phyloP scores from a whole-genome alignment of 202 grass and related monocot species.

The Panicum virgatum region DNA sequence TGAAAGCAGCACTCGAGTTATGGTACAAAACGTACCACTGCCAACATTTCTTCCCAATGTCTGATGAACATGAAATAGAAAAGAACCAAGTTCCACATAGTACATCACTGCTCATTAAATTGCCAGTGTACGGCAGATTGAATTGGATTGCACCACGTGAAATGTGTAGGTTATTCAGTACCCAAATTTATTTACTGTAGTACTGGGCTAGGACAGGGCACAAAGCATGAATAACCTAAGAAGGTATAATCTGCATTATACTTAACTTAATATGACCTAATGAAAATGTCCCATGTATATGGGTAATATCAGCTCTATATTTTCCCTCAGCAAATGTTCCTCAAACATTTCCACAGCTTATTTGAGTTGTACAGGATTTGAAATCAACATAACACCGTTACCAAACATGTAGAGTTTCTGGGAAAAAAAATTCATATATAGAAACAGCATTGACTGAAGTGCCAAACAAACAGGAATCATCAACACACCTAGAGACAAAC shows the following conservation, averaged over 20 bases:
- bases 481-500: background rate
- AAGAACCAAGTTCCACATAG: background rate
- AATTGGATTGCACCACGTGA: slow-evolving; percentile 37
- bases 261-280: slow-evolving; percentile 29
- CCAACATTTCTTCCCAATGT: background rate
- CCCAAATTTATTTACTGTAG: slow-evolving; percentile 23
- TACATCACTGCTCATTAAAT: slow-evolving; percentile 25
- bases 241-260: slow-evolving; percentile 1
- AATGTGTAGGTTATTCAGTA: slow-evolving; percentile 31
- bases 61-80: slow-evolving; percentile 14
- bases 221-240: slow-evolving; percentile 16
- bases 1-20: slow-evolving; percentile 2
- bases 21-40: slow-evolving; percentile 17
- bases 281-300: background rate
- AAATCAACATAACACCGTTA: slow-evolving; percentile 9
- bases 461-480: slow-evolving; percentile 2
- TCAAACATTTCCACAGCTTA: slow-evolving; percentile 19
- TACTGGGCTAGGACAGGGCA: slow-evolving; percentile 25
- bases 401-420: background rate
- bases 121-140: slow-evolving; percentile 26
- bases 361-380: slow-evolving; percentile 10
- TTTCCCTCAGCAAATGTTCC: background rate
- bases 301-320: background rate
- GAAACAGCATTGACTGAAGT: slow-evolving; percentile 22
- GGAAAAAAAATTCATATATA: slow-evolving; percentile 19